These are phyloP conservation scores for Favolaschia claudopus DNA, from an alignment of 768 basidiomycete species.

Conservation along the genomic window DNA sequence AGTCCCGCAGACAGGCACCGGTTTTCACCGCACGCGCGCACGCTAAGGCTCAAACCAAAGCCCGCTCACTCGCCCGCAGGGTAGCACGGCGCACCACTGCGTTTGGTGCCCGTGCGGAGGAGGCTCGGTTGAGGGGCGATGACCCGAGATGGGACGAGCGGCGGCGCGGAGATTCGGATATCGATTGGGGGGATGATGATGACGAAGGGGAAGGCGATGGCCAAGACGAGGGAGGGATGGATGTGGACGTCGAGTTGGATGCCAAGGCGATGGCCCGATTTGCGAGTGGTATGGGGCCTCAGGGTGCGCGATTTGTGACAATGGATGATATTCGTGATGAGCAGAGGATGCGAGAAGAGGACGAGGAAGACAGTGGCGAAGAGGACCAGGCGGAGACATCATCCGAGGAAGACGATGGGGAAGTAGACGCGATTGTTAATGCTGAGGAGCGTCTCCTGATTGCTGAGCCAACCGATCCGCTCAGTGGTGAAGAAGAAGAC, in stretches of 20 bases:
- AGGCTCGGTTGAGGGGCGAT: constrained; percentile 53
- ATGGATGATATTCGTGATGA: constrained; percentile 73
- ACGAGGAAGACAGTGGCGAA: constrained; percentile 45
- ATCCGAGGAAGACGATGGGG: constrained; percentile 34
- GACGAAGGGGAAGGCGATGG: constrained; percentile 34
- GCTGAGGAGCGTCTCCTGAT: constrained; percentile 56
- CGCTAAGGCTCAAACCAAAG: constrained; percentile 34
- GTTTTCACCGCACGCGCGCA: constrained; percentile 34
- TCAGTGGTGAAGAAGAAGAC: constrained; percentile 42
- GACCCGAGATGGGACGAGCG: constrained; percentile 57
- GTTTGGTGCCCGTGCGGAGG: constrained; percentile 63
- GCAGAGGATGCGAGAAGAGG: constrained; percentile 55
- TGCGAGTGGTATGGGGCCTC: constrained; percentile 52
- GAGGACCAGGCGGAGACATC: too few relatives aligned
- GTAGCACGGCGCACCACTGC: constrained; percentile 36
- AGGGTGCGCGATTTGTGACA: constrained; percentile 58
- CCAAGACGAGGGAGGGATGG: constrained; percentile 64
- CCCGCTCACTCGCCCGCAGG: constrained; percentile 32
- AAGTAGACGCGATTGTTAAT: constrained; percentile 45
- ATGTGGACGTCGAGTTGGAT: constrained; percentile 65
- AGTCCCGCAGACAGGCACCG: constrained; percentile 37
- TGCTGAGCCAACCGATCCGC: constrained; percentile 42
- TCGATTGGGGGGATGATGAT: constrained; percentile 66
- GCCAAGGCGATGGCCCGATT: constrained; percentile 61
- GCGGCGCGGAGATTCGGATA: constrained; percentile 69